Evolutionary conservation across 768 basidiomycete genomes (phyloP), one percentile per base, ranked within the genome.

Genomic region (Hypsizygus marmoreus): DNA sequence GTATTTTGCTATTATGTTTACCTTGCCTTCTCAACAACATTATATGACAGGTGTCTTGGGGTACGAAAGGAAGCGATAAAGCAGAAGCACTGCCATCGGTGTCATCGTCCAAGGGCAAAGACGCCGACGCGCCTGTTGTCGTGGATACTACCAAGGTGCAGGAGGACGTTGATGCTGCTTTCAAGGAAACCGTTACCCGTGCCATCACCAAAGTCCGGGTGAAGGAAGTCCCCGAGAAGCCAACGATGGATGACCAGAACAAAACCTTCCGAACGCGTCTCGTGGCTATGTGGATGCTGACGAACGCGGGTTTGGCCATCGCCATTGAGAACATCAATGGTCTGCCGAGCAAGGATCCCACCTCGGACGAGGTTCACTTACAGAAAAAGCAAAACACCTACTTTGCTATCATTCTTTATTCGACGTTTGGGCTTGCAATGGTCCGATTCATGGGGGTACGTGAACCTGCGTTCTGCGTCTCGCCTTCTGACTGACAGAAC

Each of bases 21-120:
- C 32, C 20, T 12, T 35, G 37, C 40, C 22, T 25, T 26, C 30
- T 34, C 23, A 51, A 16, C 32, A 31, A 26, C 43, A 42, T 51
- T 29, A 16, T 49, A n/a, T n/a, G n/a, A n/a, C n/a, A 87, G 81
- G 87, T 91, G 14, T 90, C 87, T 11, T 95, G 94, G 93, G 93
- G 93, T 68, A 95, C 93, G 8, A 94, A 95, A 70, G 93, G 91
- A 38, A 88, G 85, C 44, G 95, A 97, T 70, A 95, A 95, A 65
- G 94, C 86, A 2, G 95, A 97, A 58, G 86, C 86, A 3, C 73
- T 97, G 7, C 95, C 95, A 2, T 89, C 92, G 0, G 81, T 95
- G 13, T 88, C 87, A 1, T 93, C 94, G 6, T 86, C 82, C 51
- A 94, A 94, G 64, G 68, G 75, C 32, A 86, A 87, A 63, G 87